Conservation (phyloP, 129 eudicot genomes). For the Tagetes erecta region DNA sequence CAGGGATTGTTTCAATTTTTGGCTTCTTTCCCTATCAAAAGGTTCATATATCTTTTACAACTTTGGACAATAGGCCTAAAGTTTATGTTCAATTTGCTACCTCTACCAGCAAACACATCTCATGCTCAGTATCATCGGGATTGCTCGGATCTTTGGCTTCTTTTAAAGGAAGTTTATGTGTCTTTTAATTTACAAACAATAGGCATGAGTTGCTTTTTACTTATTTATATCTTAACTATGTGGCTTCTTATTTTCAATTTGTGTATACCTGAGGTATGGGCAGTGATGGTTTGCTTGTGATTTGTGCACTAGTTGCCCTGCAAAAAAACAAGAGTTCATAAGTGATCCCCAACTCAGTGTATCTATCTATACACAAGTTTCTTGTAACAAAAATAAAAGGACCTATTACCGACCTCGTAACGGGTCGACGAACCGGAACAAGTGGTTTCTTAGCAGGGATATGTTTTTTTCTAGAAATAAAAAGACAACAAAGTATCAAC, state of each 20-base stretch:
- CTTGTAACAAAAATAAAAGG: constrained; percentile 14
- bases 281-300: constrained; percentile 37
- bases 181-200: neutral
- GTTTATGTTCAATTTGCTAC: neutral
- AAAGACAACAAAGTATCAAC: neutral
- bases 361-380: constrained; percentile 8
- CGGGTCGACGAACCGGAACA: constrained; percentile 68
- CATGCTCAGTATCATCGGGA: no score
- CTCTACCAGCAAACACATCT: no score
- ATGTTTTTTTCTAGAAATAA: constrained; percentile 42
- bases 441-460: constrained; percentile 51
- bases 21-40: constrained; percentile 46
- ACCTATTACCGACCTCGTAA: constrained; percentile 65
- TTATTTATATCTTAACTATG: neutral
- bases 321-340: constrained; percentile 12
- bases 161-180: neutral
- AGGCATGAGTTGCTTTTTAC: neutral
- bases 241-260: neutral
- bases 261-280: constrained; percentile 44
- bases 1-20: constrained; percentile 26
- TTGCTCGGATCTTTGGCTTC: no score
- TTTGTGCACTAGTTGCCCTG: constrained; percentile 77
- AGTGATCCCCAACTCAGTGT: neutral
- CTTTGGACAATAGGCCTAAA: neutral
- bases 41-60: constrained; percentile 1